A percentile compares a stretch with the other conserved stretches of the same genome.
Conservation (phyloP, 2,329 filamentous ascomycete species). For the Fusarium virguliforme region DNA sequence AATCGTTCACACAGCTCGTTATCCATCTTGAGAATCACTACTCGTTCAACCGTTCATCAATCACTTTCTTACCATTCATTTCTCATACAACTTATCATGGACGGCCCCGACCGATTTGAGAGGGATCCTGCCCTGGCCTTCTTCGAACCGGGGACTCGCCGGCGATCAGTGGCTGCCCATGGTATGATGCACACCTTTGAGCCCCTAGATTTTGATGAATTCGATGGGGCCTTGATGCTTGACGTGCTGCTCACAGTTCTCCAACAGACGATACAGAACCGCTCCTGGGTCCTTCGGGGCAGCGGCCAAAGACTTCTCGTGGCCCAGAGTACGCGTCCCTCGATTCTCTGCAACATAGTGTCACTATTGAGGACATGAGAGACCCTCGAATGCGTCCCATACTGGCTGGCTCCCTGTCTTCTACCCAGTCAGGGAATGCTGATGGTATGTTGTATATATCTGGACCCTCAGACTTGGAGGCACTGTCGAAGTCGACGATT, state of each 20-base stretch:
- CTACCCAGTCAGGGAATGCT: neutral
- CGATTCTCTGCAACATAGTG: neutral
- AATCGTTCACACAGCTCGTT: constrained; percentile 20
- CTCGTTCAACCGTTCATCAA: neutral
- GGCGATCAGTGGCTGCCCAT: neutral
- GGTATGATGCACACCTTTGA: neutral
- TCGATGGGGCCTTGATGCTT: neutral
- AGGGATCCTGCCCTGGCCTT: neutral
- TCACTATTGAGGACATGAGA: neutral
- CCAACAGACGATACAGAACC: neutral
- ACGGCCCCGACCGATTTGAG: neutral
- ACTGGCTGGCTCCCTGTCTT: neutral
- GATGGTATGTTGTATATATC: neutral
- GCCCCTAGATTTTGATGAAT: neutral
- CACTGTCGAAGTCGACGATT: neutral
- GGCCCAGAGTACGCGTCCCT: neutral
- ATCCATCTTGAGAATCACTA: constrained; percentile 28
- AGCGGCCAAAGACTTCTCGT: neutral
- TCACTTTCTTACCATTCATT: neutral
- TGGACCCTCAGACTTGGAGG: neutral
- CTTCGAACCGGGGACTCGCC: neutral
- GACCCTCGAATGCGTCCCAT: neutral
- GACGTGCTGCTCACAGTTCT: neutral
- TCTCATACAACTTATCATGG: neutral
- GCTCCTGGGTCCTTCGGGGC: neutral